phyloP scores from a whole-genome alignment of 2,329 filamentous ascomycete genomes.

The Ustulina deusta region DNA sequence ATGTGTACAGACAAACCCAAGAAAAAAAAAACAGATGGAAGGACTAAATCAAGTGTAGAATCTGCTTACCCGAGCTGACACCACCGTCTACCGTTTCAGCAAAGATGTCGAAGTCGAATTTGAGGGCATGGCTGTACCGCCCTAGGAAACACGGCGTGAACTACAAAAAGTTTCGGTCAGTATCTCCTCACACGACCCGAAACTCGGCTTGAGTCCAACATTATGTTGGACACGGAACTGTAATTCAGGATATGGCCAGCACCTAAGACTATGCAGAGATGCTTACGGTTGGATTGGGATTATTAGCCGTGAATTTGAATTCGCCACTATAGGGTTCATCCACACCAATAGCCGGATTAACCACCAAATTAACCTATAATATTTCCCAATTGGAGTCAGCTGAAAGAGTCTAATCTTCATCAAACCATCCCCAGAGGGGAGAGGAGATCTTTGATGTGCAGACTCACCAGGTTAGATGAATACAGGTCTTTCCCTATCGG shows the following conservation, averaged over 20 bases:
- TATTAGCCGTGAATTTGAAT: conserved; percentile 29
- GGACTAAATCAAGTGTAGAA: background rate
- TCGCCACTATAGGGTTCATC: conserved; percentile 29
- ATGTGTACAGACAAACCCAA: background rate
- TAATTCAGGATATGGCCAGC: background rate
- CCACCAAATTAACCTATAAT: conserved; percentile 27
- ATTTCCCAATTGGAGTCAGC: background rate
- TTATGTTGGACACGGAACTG: background rate
- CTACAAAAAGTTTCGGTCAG: conserved; percentile 15
- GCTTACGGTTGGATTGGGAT: conserved; percentile 35
- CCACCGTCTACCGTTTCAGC: conserved; percentile 33
- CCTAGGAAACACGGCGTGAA: conserved; percentile 38
- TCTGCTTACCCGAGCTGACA: conserved; percentile 32
- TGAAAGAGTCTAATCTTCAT: background rate
- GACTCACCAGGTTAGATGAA: conserved; percentile 29
- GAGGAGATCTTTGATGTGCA: background rate
- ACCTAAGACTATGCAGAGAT: background rate
- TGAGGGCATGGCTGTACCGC: conserved; percentile 22
- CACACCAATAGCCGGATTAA: conserved; percentile 32
- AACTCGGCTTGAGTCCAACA: background rate
- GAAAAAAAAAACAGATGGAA: background rate
- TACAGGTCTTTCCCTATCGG: conserved; percentile 33
- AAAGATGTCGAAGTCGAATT: conserved; percentile 33
- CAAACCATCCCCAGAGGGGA: background rate
- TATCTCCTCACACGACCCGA: background rate